A percentile compares a stretch with the other conserved stretches of the same genome.
phyloP scores from a whole-genome alignment of 2,329 filamentous ascomycete species.

The Diaporthe sp. region DNA sequence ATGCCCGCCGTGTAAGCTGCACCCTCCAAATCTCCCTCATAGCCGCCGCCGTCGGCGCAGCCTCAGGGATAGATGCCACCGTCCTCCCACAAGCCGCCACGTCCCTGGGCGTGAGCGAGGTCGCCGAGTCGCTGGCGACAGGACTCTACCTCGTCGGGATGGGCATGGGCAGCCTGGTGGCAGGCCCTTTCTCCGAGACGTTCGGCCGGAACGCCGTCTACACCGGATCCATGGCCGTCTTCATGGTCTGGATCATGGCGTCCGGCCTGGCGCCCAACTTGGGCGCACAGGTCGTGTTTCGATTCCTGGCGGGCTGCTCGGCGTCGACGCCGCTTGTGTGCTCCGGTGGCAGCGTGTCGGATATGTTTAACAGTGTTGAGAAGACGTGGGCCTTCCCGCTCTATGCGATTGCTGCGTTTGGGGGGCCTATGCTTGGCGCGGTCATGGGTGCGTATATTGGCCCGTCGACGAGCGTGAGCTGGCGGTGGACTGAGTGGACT shows the following conservation, averaged over 20 bases:
- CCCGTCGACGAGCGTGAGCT: constrained; percentile 60
- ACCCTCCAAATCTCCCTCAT: constrained; percentile 57
- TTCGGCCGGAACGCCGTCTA: constrained; percentile 54
- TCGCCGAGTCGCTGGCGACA: constrained; percentile 61
- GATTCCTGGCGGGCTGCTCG: constrained; percentile 58
- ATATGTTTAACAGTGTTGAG: constrained; percentile 49
- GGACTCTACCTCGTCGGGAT: constrained; percentile 50
- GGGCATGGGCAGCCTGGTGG: constrained; percentile 48
- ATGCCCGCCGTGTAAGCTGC: constrained; percentile 45
- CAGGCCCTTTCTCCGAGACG: constrained; percentile 51
- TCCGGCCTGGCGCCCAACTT: constrained; percentile 55
- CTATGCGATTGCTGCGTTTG: constrained; percentile 56
- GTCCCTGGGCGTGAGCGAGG: constrained; percentile 59
- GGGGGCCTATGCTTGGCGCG: constrained; percentile 53
- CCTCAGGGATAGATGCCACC: constrained; percentile 63
- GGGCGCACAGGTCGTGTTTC: constrained; percentile 54
- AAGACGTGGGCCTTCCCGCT: constrained; percentile 53
- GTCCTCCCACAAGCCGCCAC: constrained; percentile 55
- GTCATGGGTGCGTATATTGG: constrained; percentile 72
- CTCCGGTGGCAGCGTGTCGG: constrained; percentile 54
- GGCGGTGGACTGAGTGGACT: constrained; percentile 74
- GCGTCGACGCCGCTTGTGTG: constrained; percentile 56
- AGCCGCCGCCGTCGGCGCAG: constrained; percentile 60
- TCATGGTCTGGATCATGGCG: constrained; percentile 57
- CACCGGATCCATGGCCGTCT: constrained; percentile 50